Percentiles rank a stretch among this genome's conserved stretches.
Evolutionary conservation across 768 basidiomycete genomes (phyloP).

Genomic region (Lactifluus subvellereus): DNA sequence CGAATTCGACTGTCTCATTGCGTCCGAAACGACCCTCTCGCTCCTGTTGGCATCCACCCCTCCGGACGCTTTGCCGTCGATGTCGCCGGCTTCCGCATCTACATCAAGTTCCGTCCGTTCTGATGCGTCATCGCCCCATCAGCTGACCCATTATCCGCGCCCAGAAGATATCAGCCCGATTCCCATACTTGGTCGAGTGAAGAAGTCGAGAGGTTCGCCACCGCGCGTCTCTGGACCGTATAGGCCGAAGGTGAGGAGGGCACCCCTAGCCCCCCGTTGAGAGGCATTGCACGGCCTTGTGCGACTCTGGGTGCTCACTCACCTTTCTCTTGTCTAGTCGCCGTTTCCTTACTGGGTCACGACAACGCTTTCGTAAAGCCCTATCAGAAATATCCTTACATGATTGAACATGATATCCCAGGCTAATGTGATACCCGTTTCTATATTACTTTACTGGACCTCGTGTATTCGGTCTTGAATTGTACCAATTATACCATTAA

Average conservation of each 20-base stretch:
- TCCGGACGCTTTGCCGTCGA: background rate
- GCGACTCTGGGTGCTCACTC: background rate
- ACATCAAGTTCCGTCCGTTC: background rate
- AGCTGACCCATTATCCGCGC: background rate
- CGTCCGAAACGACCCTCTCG: slow-evolving; percentile 4
- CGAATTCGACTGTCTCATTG: background rate
- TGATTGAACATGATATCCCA: background rate
- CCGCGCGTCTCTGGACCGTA: background rate
- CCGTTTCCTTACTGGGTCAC: background rate
- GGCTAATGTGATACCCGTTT: background rate
- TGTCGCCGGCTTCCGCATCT: background rate
- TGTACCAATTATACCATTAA: background rate
- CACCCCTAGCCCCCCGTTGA: background rate
- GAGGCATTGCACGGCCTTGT: background rate
- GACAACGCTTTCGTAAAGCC: background rate
- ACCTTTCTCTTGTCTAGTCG: background rate
- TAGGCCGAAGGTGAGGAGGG: background rate
- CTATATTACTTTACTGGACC: too few species aligned
- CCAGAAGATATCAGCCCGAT: slow-evolving; percentile 3
- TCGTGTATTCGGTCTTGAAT: too few species aligned
- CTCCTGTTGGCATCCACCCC: background rate
- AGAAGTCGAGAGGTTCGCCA: background rate
- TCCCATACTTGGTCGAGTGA: slow-evolving; percentile 2
- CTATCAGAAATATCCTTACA: background rate
- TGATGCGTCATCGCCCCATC: background rate